A percentile compares a stretch with the other conserved stretches of the same genome.
Evolutionary conservation across 148 eudicot genomes (phyloP).

Genomic region (Beta vulgaris): DNA sequence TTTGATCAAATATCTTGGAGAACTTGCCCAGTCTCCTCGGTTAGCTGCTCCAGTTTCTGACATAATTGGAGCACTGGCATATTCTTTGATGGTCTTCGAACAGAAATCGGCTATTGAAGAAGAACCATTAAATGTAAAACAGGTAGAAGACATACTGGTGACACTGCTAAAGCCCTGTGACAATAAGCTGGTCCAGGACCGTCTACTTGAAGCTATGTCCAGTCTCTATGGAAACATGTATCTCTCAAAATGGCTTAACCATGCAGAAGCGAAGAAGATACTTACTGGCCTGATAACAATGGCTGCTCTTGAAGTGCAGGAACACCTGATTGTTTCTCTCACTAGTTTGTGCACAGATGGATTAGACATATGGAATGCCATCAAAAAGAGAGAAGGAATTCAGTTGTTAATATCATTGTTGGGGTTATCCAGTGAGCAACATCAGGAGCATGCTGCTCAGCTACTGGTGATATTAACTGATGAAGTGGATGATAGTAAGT

Average conservation of each 20-base stretch:
- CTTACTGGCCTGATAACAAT: constrained; percentile 65
- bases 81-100: constrained; percentile 57
- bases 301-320: constrained; percentile 63
- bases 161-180: constrained; percentile 59
- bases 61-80: constrained; percentile 79
- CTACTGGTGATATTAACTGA: constrained; percentile 58
- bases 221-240: constrained; percentile 60
- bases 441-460: constrained; percentile 75
- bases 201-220: constrained; percentile 84
- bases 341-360: constrained; percentile 59
- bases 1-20: constrained; percentile 65
- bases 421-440: constrained; percentile 75
- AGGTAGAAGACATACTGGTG: constrained; percentile 54
- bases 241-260: constrained; percentile 45
- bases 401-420: constrained; percentile 68
- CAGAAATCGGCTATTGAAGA: constrained; percentile 36
- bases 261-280: constrained; percentile 67
- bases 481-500: constrained; percentile 82
- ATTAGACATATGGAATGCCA: constrained; percentile 63
- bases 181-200: constrained; percentile 66
- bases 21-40: constrained; percentile 63
- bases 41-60: constrained; percentile 76
- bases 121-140: constrained; percentile 45
- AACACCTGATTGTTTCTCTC: constrained; percentile 56
- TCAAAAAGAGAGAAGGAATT: constrained; percentile 75